Conservation (phyloP, 2,329 filamentous ascomycete species). For the Aspergillus neotritici region DNA sequence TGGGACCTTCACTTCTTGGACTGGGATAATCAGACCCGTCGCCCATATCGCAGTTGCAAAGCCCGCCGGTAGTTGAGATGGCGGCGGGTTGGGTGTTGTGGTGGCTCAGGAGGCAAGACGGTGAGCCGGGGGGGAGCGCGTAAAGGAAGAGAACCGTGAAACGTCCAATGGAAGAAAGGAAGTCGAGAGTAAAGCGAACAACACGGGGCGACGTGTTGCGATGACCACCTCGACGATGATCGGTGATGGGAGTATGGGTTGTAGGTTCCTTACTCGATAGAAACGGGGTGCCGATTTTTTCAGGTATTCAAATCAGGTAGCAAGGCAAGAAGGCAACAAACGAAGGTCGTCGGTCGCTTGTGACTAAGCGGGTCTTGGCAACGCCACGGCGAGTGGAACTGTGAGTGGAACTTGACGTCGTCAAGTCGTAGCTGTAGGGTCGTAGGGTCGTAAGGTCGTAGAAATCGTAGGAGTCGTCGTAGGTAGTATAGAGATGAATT, state of each 20-base stretch:
- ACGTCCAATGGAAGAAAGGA: neutral
- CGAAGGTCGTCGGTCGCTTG: conserved; percentile 2
- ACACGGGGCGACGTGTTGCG: conserved; percentile 3
- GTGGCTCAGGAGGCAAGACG: conserved; percentile 2
- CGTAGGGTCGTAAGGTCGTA: too few species aligned
- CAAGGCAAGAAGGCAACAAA: conserved; percentile 21
- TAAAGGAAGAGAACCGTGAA: neutral
- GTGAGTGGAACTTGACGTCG: too few species aligned
- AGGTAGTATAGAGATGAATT: too few species aligned
- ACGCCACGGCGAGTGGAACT: conserved; percentile 8
- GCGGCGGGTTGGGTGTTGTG: conserved; percentile 11
- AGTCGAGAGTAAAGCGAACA: too few species aligned
- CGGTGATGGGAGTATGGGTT: neutral
- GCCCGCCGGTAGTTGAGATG: conserved; percentile 27
- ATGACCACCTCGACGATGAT: conserved; percentile 1
- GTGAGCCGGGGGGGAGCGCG: conserved; percentile 4
- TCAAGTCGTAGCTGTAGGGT: too few species aligned
- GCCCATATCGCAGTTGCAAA: conserved; percentile 33
- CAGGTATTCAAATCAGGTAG: conserved; percentile 17
- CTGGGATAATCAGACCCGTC: conserved; percentile 40
- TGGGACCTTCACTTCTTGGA: conserved; percentile 39
- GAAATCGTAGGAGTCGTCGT: too few species aligned
- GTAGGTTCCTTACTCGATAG: conserved; percentile 13
- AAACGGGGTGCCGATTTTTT: conserved; percentile 23
- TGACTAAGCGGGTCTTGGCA: conserved; percentile 19